These are phyloP conservation scores for Ceratocystis colombiana DNA, from an alignment of 2,329 filamentous ascomycete genomes.

Conservation along the genomic window DNA sequence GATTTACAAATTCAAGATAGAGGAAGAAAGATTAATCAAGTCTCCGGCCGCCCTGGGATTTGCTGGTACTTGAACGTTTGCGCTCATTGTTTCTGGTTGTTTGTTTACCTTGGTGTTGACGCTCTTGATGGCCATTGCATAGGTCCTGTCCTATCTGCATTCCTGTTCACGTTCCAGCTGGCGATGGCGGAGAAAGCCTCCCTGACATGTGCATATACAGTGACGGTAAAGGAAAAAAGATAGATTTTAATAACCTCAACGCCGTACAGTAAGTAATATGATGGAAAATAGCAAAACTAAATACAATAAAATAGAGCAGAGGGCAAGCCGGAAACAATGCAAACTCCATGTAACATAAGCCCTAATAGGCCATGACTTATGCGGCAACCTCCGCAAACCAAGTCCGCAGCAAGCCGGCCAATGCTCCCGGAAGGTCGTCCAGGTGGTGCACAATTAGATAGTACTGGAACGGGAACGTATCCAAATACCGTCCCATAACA, in stretches of 20 bases:
- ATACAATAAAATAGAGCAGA: neutral
- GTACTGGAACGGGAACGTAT: slow-evolving; percentile 93
- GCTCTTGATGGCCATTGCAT: neutral
- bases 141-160: neutral
- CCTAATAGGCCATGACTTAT: slow-evolving; percentile 27
- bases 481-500: slow-evolving; percentile 81
- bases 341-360: neutral
- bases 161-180: slow-evolving; percentile 4
- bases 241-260: slow-evolving; percentile 12
- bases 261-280: neutral
- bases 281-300: neutral
- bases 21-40: no score
- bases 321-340: no score
- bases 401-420: slow-evolving; percentile 80
- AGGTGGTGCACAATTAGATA: slow-evolving; percentile 92
- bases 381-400: slow-evolving; percentile 75
- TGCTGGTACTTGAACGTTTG: neutral
- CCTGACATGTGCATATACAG: neutral
- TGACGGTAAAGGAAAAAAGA: neutral
- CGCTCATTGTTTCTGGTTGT: neutral
- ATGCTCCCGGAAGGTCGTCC: slow-evolving; percentile 75
- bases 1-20: no score
- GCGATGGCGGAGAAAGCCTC: slow-evolving; percentile 3
- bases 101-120: no score
- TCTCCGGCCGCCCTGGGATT: neutral